Conservation (phyloP, 805 yeast species). For the Ogataea nitratoaversa region DNA sequence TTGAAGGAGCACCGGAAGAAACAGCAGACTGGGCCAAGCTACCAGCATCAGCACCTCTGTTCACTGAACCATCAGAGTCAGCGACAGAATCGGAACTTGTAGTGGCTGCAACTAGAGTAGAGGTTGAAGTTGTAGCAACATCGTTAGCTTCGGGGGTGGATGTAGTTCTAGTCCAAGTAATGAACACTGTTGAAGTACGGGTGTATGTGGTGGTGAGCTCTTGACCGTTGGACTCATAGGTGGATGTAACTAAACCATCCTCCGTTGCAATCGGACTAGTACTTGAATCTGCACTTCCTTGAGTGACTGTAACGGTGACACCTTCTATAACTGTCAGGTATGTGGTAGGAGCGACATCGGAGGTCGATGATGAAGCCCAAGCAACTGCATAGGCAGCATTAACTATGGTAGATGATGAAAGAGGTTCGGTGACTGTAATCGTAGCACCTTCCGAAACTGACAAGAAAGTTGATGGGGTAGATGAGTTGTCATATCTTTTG, state of each 20-base stretch:
- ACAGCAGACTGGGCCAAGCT: no score
- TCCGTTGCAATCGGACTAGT: no score
- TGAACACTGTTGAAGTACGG: constrained; percentile 16
- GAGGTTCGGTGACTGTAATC: constrained; percentile 3
- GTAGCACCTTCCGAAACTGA: not conserved
- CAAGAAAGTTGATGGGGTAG: constrained; percentile 1
- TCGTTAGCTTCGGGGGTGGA: constrained; percentile 8
- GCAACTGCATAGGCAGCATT: not conserved
- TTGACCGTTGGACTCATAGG: constrained; percentile 13
- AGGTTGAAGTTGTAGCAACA: constrained; percentile 7
- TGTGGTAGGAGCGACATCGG: constrained; percentile 12
- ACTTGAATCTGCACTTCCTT: no score
- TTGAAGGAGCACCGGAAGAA: constrained; percentile 10
- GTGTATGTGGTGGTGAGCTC: constrained; percentile 19
- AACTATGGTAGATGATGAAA: not conserved
- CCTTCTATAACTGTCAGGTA: constrained; percentile 15
- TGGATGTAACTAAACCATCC: constrained; percentile 13
- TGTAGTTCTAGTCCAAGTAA: constrained; percentile 11
- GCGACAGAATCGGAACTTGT: constrained; percentile 5
- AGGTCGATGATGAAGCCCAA: not conserved
- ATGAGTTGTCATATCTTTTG: constrained; percentile 25
- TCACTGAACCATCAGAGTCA: constrained; percentile 1
- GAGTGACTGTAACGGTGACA: constrained; percentile 19
- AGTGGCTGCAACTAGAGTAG: not conserved
- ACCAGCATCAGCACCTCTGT: constrained; percentile 3